phyloP scores from a whole-genome alignment of 768 basidiomycete genomes.

The Sporobolomyces phaffii region DNA sequence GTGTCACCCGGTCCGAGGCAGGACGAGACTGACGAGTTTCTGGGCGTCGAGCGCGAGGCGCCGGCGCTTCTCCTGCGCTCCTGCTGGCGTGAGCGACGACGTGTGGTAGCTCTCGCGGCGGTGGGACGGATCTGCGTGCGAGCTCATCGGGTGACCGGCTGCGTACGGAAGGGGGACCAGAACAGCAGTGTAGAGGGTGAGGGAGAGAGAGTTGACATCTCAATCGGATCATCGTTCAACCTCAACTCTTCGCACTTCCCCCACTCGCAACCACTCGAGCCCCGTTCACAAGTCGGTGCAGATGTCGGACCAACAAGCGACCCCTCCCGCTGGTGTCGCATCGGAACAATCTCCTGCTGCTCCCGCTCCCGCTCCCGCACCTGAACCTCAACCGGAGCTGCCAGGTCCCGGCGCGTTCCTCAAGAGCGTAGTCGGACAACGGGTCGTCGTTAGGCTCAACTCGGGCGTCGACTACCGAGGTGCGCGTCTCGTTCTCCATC shows the following conservation, averaged over 20 bases:
- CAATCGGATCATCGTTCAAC: too few relatives aligned
- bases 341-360: not conserved
- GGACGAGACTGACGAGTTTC: not conserved
- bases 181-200: too few relatives aligned
- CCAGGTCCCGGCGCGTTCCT: conserved; percentile 41
- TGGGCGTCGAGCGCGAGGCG: conserved; percentile 26
- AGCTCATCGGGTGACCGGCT: not conserved
- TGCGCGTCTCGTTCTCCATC: conserved; percentile 43
- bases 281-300: too few relatives aligned
- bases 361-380: conserved; percentile 3
- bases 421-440: conserved; percentile 84
- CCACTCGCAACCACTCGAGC: too few relatives aligned
- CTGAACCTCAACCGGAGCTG: conserved; percentile 19
- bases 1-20: too few relatives aligned
- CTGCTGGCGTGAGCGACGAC: not conserved
- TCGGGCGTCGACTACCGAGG: conserved; percentile 92
- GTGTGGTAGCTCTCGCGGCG: conserved; percentile 10
- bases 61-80: conserved; percentile 1
- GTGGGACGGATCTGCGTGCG: not conserved
- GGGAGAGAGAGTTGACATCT: not conserved
- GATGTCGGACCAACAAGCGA: conserved; percentile 15
- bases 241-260: not conserved
- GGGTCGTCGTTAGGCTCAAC: conserved; percentile 81
- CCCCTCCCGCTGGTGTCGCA: not conserved
- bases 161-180: not conserved